Base-by-base conservation (phyloP, 2,329 filamentous ascomycete genomes). In the Sarocladium oryzae region DNA sequence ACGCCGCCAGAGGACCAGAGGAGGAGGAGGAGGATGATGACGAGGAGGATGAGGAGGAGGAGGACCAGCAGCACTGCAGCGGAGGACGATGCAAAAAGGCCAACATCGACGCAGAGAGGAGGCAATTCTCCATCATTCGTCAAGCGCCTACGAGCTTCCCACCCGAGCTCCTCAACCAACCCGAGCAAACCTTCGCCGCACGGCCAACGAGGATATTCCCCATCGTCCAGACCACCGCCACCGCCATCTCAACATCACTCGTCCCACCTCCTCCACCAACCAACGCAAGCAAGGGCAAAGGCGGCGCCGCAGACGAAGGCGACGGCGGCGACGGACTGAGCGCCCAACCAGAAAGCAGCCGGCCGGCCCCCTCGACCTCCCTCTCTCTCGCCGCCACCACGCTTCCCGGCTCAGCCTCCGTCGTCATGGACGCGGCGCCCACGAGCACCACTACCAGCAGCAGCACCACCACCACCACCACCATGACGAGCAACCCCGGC, bases 61-160 rank as follows among this genome's bases (percentile, higher is more conserved):
- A 30, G 28, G 7, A 30, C 7, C 7, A 7, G 7, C 7, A 7
- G 7, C 7, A 7, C 13, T 35, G 46, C 32, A 36, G 13, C 16
- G 30, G 46, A 37, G 20, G 33, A 11, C 30, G 21, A 37, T 36
- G 46, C 43, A 21, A 20, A 5, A 33, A 33, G 40, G 24, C 10
- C 9, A 18, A 13, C 16, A 18, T 20, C 26, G 46, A 26, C 13
- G 13, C 50, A 7, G 30, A 55, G 2, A 59, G 59, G 55, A 60
- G 59, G 46, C 55, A 57, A 40, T 65, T 67, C 38, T 60, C 60
- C 13, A 55, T 64, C 24, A 60, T 67, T 18, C 55, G 62, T 30
- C 57, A 64, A 28, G 62, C 65, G 37, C 65, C 65, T 15, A 63
- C 63, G n/a, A 60, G 61, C 1, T 65, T 65, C 36, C 59, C 62